Conservation (phyloP, 2,329 filamentous ascomycete genomes). For the Cercospora citrullina region DNA sequence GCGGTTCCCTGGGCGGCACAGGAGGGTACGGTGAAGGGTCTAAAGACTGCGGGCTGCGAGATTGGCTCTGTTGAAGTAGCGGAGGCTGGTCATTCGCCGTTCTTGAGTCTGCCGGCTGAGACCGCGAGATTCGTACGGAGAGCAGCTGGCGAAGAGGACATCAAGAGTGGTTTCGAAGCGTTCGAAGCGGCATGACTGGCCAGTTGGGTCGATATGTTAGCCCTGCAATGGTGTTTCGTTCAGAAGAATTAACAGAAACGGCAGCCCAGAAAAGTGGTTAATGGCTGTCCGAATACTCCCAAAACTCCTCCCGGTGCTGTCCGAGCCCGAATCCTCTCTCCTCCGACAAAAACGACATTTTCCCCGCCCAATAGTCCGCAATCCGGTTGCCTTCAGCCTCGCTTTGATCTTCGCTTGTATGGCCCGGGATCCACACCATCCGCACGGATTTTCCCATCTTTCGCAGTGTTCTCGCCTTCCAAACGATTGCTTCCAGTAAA, state of each 20-base stretch:
- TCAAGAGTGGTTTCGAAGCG: slow-evolving; percentile 14
- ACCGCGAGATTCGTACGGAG: slow-evolving; percentile 17
- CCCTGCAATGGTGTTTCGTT: background rate
- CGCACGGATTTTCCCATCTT: background rate
- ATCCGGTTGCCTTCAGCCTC: background rate
- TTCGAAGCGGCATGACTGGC: background rate
- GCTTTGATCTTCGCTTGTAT: background rate
- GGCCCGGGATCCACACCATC: background rate
- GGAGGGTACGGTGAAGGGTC: background rate
- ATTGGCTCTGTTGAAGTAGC: slow-evolving; percentile 13
- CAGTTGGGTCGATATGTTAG: background rate
- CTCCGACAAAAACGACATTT: background rate
- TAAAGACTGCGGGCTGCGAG: background rate
- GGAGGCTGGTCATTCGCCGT: slow-evolving; percentile 20
- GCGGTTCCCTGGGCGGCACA: background rate
- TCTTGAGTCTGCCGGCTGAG: slow-evolving; percentile 16
- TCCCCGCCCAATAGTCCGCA: background rate
- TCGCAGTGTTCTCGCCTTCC: background rate
- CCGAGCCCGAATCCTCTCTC: background rate
- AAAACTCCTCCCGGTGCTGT: background rate
- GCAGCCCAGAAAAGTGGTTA: background rate
- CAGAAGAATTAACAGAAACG: too few relatives aligned
- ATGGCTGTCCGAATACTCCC: background rate
- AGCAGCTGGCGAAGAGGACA: slow-evolving; percentile 9
- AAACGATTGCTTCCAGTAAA: background rate